These are phyloP conservation scores for Coffea canephora DNA, from an alignment of 257 asterid genomes.

Conservation along the genomic window DNA sequence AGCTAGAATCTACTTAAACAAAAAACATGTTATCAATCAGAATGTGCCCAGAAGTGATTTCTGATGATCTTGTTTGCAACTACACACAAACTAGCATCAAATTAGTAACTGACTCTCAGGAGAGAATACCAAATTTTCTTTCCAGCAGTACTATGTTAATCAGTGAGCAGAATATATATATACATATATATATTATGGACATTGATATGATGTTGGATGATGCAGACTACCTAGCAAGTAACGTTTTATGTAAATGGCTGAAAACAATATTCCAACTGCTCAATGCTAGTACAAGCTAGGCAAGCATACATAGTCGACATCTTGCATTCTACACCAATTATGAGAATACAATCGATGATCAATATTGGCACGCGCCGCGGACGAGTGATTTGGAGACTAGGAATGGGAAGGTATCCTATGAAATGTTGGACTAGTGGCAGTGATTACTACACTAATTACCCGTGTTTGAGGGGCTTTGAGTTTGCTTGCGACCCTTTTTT, in stretches of 20 bases:
- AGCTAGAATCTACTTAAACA: too few species aligned
- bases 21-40: too few species aligned
- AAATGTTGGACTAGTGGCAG: not conserved
- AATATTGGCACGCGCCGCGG: slow-evolving; percentile 16
- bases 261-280: slow-evolving; percentile 15
- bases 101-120: too few species aligned
- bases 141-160: too few species aligned
- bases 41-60: too few species aligned
- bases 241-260: not conserved
- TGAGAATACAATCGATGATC: too few species aligned
- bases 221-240: not conserved
- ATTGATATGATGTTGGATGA: too few species aligned
- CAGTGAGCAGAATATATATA: not conserved
- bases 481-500: not conserved
- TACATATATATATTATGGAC: too few species aligned
- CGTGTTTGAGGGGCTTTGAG: slow-evolving; percentile 18
- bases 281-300: not conserved
- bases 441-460: not conserved
- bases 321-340: slow-evolving; percentile 2
- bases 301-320: not conserved
- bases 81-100: too few species aligned
- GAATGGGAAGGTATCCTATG: slow-evolving; percentile 4
- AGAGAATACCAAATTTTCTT: not conserved
- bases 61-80: too few species aligned
- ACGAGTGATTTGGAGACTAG: not conserved